A percentile compares a stretch with the other conserved stretches of the same genome.
These are phyloP conservation scores for Eragrostis curvula DNA, from an alignment of 176 grass and related monocot genomes.

Conservation along the genomic window DNA sequence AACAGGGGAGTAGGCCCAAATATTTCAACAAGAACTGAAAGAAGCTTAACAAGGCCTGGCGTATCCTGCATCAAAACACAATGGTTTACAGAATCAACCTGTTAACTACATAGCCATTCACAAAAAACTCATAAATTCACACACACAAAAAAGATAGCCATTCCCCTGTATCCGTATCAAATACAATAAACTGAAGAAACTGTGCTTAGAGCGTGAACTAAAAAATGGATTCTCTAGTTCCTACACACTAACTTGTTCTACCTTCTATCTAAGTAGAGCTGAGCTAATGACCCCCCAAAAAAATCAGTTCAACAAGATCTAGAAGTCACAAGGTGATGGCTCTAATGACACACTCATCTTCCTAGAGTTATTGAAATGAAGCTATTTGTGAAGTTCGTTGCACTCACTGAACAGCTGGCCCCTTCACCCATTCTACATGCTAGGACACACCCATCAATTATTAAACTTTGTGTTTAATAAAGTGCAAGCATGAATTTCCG, in stretches of 20 bases:
- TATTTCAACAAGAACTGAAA: slow-evolving; percentile 68
- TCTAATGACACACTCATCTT: neutral
- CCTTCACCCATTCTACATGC: neutral
- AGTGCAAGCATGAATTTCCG: neutral
- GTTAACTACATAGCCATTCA: too few relatives aligned
- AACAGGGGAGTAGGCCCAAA: slow-evolving; percentile 65
- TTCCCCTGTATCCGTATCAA: neutral
- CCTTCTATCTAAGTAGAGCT: neutral
- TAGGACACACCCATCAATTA: neutral
- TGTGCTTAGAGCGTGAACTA: neutral
- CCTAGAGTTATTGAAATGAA: neutral
- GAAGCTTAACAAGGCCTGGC: slow-evolving; percentile 65
- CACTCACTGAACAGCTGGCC: neutral
- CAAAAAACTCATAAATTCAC: too few relatives aligned
- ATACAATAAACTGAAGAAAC: neutral
- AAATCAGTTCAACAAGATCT: neutral
- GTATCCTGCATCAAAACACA: slow-evolving; percentile 64
- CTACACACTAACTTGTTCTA: neutral
- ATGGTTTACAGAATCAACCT: slow-evolving; percentile 27
- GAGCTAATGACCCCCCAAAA: neutral
- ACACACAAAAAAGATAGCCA: neutral
- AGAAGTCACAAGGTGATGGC: neutral
- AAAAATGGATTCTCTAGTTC: neutral
- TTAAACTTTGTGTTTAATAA: neutral
- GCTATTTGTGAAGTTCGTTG: slow-evolving; percentile 10